Evolutionary conservation across 2,329 filamentous ascomycete genomes (phyloP).

Genomic region (Pyrenochaeta sp.): DNA sequence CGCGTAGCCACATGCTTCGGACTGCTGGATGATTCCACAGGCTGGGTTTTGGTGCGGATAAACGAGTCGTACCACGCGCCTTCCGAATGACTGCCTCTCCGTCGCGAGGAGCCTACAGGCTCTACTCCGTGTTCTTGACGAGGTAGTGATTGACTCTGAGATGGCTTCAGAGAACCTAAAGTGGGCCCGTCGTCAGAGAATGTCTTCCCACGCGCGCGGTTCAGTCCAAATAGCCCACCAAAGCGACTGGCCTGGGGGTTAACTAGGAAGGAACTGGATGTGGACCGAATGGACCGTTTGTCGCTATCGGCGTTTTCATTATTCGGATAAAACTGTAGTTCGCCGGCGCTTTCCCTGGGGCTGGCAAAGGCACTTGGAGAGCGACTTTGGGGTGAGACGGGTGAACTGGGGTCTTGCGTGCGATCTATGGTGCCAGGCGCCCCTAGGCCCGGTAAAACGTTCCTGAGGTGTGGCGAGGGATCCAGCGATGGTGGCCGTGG

Average conservation of each 20-base stretch:
- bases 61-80: constrained; percentile 64
- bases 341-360: constrained; percentile 56
- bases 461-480: constrained; percentile 41
- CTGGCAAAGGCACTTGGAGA: constrained; percentile 58
- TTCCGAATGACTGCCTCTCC: constrained; percentile 64
- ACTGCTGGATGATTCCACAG: constrained; percentile 41
- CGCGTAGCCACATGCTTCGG: constrained; percentile 51
- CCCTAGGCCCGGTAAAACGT: constrained; percentile 53
- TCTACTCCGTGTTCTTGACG: constrained; percentile 61
- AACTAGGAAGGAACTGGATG: constrained; percentile 59
- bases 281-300: constrained; percentile 56
- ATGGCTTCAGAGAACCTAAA: constrained; percentile 73
- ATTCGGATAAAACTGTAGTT: constrained; percentile 51
- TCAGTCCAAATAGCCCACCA: constrained; percentile 66
- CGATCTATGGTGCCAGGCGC: constrained; percentile 49
- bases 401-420: constrained; percentile 52
- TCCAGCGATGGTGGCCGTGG: constrained; percentile 33
- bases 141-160: constrained; percentile 82
- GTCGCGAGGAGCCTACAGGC: constrained; percentile 58
- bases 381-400: constrained; percentile 53
- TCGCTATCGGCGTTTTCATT: constrained; percentile 57
- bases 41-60: constrained; percentile 51
- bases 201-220: constrained; percentile 69
- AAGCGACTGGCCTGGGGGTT: constrained; percentile 61
- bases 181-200: constrained; percentile 68